Evolutionary conservation across 1,284 basidiomycete species (phyloP).

Genomic region (Ganoderma boninense): DNA sequence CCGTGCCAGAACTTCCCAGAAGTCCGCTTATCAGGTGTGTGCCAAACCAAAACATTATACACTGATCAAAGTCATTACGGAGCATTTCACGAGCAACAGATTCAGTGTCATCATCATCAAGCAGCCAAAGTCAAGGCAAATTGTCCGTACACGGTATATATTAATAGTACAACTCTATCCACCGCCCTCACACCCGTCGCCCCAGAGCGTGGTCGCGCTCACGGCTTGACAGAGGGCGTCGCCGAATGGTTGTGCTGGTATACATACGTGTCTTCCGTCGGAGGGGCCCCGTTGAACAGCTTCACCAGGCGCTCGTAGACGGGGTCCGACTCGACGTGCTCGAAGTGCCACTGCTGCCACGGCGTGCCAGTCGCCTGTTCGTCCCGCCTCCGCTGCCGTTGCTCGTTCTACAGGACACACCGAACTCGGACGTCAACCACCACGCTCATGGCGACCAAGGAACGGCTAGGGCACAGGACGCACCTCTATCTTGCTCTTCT

Average conservation of each 20-base stretch:
- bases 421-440: not conserved
- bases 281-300: slow-evolving; percentile 61
- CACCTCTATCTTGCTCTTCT: slow-evolving; percentile 94
- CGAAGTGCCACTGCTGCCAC: slow-evolving; percentile 86
- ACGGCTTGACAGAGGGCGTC: slow-evolving; percentile 11
- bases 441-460: not conserved
- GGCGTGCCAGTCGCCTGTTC: slow-evolving; percentile 77
- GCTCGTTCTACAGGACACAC: slow-evolving; percentile 76
- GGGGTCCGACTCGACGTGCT: slow-evolving; percentile 70
- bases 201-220: not conserved
- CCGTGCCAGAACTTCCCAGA: not conserved
- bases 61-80: not conserved
- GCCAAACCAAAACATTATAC: not conserved
- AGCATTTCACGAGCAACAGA: not conserved
- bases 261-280: slow-evolving; percentile 72
- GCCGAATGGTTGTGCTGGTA: slow-evolving; percentile 52
- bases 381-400: slow-evolving; percentile 88
- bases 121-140: not conserved
- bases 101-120: slow-evolving; percentile 4
- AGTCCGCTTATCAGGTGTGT: not conserved
- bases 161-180: slow-evolving; percentile 3
- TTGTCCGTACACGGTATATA: slow-evolving; percentile 1
- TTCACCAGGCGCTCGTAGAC: slow-evolving; percentile 71
- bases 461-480: slow-evolving; percentile 26
- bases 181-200: not conserved